Base-by-base conservation (phyloP, 1,139 yeast genomes). In the Suhomyces ambrosiae region DNA sequence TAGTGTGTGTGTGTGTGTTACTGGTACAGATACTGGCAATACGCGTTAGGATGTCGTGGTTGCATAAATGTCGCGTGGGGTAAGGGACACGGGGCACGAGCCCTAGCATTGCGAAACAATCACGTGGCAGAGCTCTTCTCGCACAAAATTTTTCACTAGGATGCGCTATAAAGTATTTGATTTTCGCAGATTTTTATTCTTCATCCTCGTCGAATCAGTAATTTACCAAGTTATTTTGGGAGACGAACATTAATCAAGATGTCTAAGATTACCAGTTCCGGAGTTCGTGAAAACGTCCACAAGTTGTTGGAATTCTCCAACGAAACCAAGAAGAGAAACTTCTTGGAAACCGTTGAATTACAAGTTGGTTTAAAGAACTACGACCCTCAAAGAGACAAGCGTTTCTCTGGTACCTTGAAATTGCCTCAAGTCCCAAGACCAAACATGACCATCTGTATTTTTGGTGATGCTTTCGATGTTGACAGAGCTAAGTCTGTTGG, bases 311-410 rank as follows among this genome's bases (percentile, higher is more conserved):
- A 84, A 70, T 84, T 73, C 81, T 89, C 98, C 67, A 79, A 60
- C 68, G 94, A 88, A 74, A 86, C 95, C 82, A 92, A 92, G 88
- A 92, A 92, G 96, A 89, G 99, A 86, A 92, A 94, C 95, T 94
- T 94, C 81, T 86, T 92, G 79, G 98, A 94, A 84, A 92, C 99
- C 76, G 90, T 94, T 67, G 99, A 94, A 80, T 85, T 94, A 72
- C 98, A 94, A 81, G 96, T 94, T 67, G 98, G 98, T 74, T 84
- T 94, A 68, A 94, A 94, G 92, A 92, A 92, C 95, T 94, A 94
- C 80, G 99, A 94, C 76, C 97, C 99, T 71, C 98, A 94, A 82
- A 90, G 99, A 86, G 99, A 94, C 79, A 94, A 94, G 92, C 97
- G 99, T 88, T 94, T 94, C 97, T 90, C 97, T 72, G 99, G 99